phyloP scores from a whole-genome alignment of 1,139 yeast genomes.

The Magnusiomyces fungicola region DNA sequence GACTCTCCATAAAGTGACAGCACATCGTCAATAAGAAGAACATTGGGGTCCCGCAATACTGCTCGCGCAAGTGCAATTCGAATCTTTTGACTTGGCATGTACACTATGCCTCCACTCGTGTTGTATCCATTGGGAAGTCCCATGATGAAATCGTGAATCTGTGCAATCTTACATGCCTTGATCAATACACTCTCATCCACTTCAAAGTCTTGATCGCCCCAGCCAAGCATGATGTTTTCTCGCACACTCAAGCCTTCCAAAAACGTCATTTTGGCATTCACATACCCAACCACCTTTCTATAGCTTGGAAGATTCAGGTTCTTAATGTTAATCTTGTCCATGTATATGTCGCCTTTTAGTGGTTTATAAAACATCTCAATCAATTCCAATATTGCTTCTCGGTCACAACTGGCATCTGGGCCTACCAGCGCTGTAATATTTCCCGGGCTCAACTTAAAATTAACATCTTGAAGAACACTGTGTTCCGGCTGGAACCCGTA shows the following conservation, averaged over 20 bases:
- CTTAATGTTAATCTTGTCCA: conserved; percentile 67
- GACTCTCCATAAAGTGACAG: conserved; percentile 23
- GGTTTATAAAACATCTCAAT: conserved; percentile 78
- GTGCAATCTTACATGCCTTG: conserved; percentile 64
- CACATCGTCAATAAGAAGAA: conserved; percentile 58
- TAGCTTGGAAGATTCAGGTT: conserved; percentile 62
- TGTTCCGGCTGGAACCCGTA: conserved; percentile 81
- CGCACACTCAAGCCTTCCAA: conserved; percentile 51
- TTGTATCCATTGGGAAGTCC: conserved; percentile 78
- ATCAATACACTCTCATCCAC: conserved; percentile 52
- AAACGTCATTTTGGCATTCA: conserved; percentile 6
- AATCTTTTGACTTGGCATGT: conserved; percentile 9
- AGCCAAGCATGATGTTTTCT: conserved; percentile 70
- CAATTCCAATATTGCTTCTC: conserved; percentile 78
- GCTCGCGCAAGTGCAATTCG: conserved; percentile 74
- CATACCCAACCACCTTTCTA: conserved; percentile 45
- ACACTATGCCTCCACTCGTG: conserved; percentile 47
- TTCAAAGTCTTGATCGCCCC: conserved; percentile 31
- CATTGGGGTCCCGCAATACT: conserved; percentile 57
- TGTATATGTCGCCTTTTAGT: conserved; percentile 50
- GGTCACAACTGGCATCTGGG: conserved; percentile 82
- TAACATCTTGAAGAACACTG: conserved; percentile 57
- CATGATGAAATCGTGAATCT: conserved; percentile 68
- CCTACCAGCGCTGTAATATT: conserved; percentile 91
- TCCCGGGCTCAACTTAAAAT: conserved; percentile 62